phyloP scores from a whole-genome alignment of 768 basidiomycete genomes.

The Boletus pseudo-olivaceus region DNA sequence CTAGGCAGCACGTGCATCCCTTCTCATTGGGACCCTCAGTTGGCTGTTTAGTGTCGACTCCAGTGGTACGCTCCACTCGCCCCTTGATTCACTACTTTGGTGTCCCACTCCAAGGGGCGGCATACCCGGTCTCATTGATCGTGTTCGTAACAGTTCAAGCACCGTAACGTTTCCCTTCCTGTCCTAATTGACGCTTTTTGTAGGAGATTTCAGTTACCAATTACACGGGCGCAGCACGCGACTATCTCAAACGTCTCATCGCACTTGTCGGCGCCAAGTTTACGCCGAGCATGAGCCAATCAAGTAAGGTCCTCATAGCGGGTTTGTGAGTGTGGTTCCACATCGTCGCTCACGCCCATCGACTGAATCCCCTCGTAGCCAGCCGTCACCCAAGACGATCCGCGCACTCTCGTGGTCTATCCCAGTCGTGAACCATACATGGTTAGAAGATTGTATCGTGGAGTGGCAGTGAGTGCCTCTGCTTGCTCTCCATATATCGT shows the following conservation, averaged over 20 bases:
- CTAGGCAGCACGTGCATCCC: conserved; percentile 51
- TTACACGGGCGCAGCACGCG: conserved; percentile 81
- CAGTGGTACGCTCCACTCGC: conserved; percentile 54
- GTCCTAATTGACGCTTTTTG: neutral
- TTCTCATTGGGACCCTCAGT: conserved; percentile 64
- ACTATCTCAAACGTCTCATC: conserved; percentile 86
- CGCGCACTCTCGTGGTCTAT: conserved; percentile 81
- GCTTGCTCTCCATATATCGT: neutral
- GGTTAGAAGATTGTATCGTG: conserved; percentile 88
- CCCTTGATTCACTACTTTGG: conserved; percentile 76
- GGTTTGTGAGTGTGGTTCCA: conserved; percentile 58
- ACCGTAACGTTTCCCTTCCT: neutral
- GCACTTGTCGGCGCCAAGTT: conserved; percentile 72
- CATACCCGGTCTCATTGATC: conserved; percentile 55
- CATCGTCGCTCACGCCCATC: neutral
- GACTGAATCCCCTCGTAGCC: conserved; percentile 22
- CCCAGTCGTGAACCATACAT: conserved; percentile 83
- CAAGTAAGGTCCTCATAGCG: conserved; percentile 79
- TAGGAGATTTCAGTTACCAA: conserved; percentile 85
- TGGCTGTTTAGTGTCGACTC: conserved; percentile 84
- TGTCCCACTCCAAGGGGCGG: conserved; percentile 70
- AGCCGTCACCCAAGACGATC: conserved; percentile 53
- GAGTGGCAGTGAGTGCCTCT: conserved; percentile 53
- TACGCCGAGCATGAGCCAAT: conserved; percentile 74
- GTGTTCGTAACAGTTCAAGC: conserved; percentile 44